phyloP scores from a whole-genome alignment of 306 rosid species.

The Geum urbanum region DNA sequence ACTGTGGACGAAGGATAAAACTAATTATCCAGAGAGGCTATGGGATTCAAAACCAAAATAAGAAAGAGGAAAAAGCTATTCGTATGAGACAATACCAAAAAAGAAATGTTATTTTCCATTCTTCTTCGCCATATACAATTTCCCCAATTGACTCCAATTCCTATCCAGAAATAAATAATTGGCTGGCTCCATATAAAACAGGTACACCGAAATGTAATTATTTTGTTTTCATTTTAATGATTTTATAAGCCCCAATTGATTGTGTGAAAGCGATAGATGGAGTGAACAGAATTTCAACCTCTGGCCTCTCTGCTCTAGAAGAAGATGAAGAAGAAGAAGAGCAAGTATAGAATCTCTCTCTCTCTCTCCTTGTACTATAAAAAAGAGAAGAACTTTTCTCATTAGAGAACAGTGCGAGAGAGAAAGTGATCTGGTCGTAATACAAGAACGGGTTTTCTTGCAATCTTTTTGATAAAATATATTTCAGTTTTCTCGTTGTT shows the following conservation, averaged over 20 bases:
- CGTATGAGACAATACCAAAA: background rate
- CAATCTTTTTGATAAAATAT: conserved; percentile 1
- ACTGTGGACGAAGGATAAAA: too few relatives aligned
- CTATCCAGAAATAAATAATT: too few relatives aligned
- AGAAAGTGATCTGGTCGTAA: conserved; percentile 16
- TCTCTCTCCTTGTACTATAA: background rate
- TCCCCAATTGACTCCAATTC: too few relatives aligned
- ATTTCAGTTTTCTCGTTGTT: conserved; percentile 7
- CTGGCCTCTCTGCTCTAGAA: too few relatives aligned
- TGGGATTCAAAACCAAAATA: too few relatives aligned
- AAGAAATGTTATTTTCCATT: background rate
- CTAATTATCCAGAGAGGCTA: too few relatives aligned
- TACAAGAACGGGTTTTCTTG: conserved; percentile 28
- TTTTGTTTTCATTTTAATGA: too few relatives aligned
- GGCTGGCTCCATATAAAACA: too few relatives aligned
- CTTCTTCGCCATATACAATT: too few relatives aligned
- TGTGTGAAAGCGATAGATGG: background rate
- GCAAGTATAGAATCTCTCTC: background rate
- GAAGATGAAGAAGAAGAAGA: background rate
- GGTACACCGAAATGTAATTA: too few relatives aligned
- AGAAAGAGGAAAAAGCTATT: background rate
- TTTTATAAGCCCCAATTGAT: too few relatives aligned
- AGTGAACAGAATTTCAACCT: background rate
- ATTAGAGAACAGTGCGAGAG: background rate
- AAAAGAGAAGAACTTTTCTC: background rate